These are phyloP conservation scores for Prunus padus DNA, from an alignment of 306 rosid species.

Conservation along the genomic window DNA sequence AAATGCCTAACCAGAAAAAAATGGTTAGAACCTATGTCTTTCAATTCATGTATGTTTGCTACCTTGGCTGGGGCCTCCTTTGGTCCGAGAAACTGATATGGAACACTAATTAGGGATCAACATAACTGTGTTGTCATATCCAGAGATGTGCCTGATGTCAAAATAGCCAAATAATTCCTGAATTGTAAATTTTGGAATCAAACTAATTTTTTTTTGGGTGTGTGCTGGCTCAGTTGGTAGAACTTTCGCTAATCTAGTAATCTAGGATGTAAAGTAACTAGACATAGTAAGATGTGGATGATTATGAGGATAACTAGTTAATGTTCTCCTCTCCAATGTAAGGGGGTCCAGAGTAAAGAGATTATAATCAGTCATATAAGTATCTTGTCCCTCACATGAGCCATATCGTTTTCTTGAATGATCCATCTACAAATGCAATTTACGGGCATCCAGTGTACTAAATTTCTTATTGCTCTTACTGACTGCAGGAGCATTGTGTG, in stretches of 20 bases:
- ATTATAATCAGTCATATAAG: too few relatives aligned
- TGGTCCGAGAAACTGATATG: slow-evolving; percentile 2
- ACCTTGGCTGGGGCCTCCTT: too few relatives aligned
- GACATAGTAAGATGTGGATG: background rate
- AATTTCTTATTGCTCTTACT: background rate
- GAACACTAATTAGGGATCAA: background rate
- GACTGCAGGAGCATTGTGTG: slow-evolving; percentile 67
- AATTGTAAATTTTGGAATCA: background rate
- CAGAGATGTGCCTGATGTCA: background rate
- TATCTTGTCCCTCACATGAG: background rate
- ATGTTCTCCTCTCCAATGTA: background rate
- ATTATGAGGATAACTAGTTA: background rate
- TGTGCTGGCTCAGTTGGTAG: background rate
- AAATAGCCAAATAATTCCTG: background rate
- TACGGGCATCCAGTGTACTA: background rate
- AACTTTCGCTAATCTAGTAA: background rate
- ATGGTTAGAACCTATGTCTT: background rate
- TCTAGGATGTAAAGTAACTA: background rate
- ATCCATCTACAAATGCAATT: background rate
- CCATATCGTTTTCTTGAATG: background rate
- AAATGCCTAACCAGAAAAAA: background rate
- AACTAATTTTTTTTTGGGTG: background rate
- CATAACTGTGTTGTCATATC: background rate
- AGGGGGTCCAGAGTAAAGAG: background rate
- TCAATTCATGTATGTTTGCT: background rate